Percentiles rank a stretch among this genome's conserved stretches.
phyloP scores from a whole-genome alignment of 2,329 filamentous ascomycete genomes.

The Lachnellula arida region DNA sequence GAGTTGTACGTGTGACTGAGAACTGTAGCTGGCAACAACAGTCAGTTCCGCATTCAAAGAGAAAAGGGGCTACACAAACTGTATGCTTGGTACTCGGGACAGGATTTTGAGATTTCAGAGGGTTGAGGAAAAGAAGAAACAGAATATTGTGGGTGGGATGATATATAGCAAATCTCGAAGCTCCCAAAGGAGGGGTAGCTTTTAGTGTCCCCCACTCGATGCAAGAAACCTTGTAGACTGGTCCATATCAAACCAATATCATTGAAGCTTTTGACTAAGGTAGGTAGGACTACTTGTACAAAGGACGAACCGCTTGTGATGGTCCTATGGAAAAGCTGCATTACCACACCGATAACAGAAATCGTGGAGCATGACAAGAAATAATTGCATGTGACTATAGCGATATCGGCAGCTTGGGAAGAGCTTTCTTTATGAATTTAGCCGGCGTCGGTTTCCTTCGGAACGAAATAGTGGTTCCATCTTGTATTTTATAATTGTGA shows the following conservation, averaged over 20 bases:
- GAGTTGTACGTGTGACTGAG: conserved; percentile 22
- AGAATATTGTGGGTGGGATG: background rate
- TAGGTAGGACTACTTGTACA: background rate
- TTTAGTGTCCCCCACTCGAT: conserved; percentile 9
- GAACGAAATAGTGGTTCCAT: background rate
- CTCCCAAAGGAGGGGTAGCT: conserved; percentile 22
- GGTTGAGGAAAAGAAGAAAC: background rate
- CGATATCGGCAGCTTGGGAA: conserved; percentile 7
- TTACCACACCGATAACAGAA: background rate
- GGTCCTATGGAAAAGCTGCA: background rate
- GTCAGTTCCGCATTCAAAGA: background rate
- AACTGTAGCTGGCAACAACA: background rate
- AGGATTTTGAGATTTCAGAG: background rate
- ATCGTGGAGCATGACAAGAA: background rate
- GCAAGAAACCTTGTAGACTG: conserved; percentile 7
- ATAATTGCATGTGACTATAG: conserved; percentile 8
- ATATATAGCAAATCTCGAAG: conserved; percentile 2
- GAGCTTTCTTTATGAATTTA: background rate
- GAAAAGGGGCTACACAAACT: background rate
- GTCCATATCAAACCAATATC: conserved; percentile 8
- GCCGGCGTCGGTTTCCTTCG: conserved; percentile 5
- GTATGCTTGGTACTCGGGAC: background rate
- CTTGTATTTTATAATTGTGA: background rate
- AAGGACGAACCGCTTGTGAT: background rate
- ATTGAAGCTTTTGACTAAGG: conserved; percentile 5